Evolutionary conservation across 1,284 basidiomycete genomes (phyloP), one percentile per base, ranked within the genome.

Genomic region (Malassezia cuniculi): DNA sequence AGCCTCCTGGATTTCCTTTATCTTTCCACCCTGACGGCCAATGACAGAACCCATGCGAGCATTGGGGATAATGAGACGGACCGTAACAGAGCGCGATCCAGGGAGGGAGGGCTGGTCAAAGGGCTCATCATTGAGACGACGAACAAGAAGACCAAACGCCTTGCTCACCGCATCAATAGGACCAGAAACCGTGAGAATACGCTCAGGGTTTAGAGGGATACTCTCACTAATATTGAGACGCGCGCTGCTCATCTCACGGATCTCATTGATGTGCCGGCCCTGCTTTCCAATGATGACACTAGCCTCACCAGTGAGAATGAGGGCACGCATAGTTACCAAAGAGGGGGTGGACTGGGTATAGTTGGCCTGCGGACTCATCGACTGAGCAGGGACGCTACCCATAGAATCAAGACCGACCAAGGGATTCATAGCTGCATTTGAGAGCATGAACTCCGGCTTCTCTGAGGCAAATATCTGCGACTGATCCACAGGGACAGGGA

Each of bases 1-100:
- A 10, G 90, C 90, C 63, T 99, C 93, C 69, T 99, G 93, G 58
- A 99, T 99, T 71, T 99, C 93, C 72, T 95, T 97, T 70, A 99
- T 99, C 71, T 97, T 97, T 38, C 81, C 80, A 18, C 93, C 93
- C 51, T 81, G 82, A 69, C 93, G 94, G 48, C 93, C 93, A 60
- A 99, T 99, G 46, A 99, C 86, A 24, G 86, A 93, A 25, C 93
- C 93, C 93, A 99, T 99, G 46, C 90, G 81, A 12, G 87, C 90
- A 71, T 97, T 94, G 54, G 93, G 93, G 37, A 99, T 90, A 79
- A 97, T 95, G 44, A 57, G 69, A 70, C 95, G 93, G 74, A 99
- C 95, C 18, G 93, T 97, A 40, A 95, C 90, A 17, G 93, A 89
- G 43, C 90, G 79, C 59, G 86, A 93, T 40, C 93, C 93, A 29